A percentile compares a stretch with the other conserved stretches of the same genome.
Evolutionary conservation across 2,329 filamentous ascomycete species (phyloP).

Genomic region (Aspergillus ibericus): DNA sequence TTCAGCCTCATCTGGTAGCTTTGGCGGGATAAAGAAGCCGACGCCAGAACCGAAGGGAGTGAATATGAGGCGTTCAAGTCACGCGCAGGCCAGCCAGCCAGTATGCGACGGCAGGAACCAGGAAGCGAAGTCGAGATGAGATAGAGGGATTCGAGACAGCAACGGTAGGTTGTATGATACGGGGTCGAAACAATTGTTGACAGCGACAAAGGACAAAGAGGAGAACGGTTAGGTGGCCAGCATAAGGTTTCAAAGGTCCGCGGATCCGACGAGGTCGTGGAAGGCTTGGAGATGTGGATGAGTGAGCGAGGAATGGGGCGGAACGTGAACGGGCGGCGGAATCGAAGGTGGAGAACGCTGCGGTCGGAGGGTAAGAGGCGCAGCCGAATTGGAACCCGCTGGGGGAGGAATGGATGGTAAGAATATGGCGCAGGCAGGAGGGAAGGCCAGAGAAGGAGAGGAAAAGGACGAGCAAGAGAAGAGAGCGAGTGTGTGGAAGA

Average conservation of each 20-base stretch:
- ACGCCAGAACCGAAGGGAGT: slow-evolving; percentile 19
- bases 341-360: slow-evolving; percentile 13
- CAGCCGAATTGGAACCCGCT: background rate
- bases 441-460: slow-evolving; percentile 19
- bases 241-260: slow-evolving; percentile 18
- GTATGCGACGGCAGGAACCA: slow-evolving; percentile 12
- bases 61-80: slow-evolving; percentile 10
- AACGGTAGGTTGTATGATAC: background rate
- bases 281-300: slow-evolving; percentile 15
- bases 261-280: slow-evolving; percentile 12
- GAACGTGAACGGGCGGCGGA: slow-evolving; percentile 22
- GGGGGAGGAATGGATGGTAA: background rate
- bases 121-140: background rate
- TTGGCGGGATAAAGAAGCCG: slow-evolving; percentile 18
- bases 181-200: background rate
- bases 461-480: slow-evolving; percentile 16
- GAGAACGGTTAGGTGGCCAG: background rate
- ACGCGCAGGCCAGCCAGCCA: slow-evolving; percentile 11
- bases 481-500: slow-evolving; percentile 20
- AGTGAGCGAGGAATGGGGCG: slow-evolving; percentile 18
- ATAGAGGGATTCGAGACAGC: slow-evolving; percentile 3
- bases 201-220: background rate
- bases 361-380: slow-evolving; percentile 5
- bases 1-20: slow-evolving; percentile 31
- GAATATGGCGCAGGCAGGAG: slow-evolving; percentile 13